phyloP scores from a whole-genome alignment of 768 basidiomycete genomes.

The Astraeus odoratus region DNA sequence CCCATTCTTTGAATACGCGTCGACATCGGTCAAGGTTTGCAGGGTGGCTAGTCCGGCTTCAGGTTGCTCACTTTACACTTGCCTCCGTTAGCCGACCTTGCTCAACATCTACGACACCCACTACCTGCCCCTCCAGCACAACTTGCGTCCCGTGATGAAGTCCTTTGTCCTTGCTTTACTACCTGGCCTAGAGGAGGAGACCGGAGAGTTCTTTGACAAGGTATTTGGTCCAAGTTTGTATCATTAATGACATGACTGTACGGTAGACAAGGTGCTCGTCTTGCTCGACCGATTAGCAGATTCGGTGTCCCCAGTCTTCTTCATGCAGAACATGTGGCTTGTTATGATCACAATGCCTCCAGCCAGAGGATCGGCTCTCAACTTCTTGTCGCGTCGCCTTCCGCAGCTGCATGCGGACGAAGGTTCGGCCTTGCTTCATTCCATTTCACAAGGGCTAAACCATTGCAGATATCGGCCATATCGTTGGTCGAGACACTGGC shows the following conservation, averaged over 20 bases:
- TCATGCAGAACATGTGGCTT: conserved; percentile 94
- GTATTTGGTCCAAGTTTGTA: conserved; percentile 24
- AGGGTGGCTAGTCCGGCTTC: conserved; percentile 5
- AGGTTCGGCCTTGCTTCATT: conserved; percentile 37
- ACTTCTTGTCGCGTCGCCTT: conserved; percentile 77
- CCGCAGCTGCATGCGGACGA: conserved; percentile 65
- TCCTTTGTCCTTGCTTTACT: conserved; percentile 89
- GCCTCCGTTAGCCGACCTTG: conserved; percentile 58
- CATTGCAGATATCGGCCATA: conserved; percentile 50
- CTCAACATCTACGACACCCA: conserved; percentile 89
- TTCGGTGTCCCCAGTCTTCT: conserved; percentile 81
- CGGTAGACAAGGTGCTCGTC: conserved; percentile 53
- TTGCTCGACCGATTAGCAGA: conserved; percentile 78
- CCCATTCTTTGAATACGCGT: conserved; percentile 97
- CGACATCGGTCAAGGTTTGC: conserved; percentile 91
- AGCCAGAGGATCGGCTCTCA: conserved; percentile 79
- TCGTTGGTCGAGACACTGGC: conserved; percentile 83
- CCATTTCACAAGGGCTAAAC: background rate
- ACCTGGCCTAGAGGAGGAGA: conserved; percentile 96
- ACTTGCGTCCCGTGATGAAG: conserved; percentile 86
- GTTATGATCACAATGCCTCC: conserved; percentile 85
- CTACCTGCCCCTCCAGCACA: conserved; percentile 79
- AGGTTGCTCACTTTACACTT: background rate
- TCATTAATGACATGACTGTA: conserved; percentile 6
- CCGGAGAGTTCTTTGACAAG: conserved; percentile 95